These are phyloP conservation scores for Secale cereale DNA, from an alignment of 176 grass and related monocot species.

Conservation along the genomic window DNA sequence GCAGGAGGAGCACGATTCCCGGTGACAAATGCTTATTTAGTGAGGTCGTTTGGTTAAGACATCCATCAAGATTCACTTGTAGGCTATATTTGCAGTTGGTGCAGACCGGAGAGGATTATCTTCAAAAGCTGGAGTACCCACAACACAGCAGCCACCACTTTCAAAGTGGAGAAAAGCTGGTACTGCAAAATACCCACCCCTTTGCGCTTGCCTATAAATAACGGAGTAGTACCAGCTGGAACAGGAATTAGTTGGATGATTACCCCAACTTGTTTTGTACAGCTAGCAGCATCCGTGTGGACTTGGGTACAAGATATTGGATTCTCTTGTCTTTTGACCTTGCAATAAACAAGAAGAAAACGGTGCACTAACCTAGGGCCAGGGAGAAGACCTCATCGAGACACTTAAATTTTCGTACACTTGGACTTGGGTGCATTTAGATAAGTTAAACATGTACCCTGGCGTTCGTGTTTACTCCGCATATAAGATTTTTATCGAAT, in stretches of 20 bases:
- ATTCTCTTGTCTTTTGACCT: conserved; percentile 62
- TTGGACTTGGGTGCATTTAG: conserved; percentile 21
- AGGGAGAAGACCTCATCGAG: conserved; percentile 27
- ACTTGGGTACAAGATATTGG: conserved; percentile 48
- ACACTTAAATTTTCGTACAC: conserved; percentile 25
- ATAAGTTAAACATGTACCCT: not conserved
- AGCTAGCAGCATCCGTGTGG: conserved; percentile 11
- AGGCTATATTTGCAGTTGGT: not conserved
- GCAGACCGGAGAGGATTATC: not conserved
- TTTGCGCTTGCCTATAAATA: conserved; percentile 10
- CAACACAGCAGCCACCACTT: conserved; percentile 7
- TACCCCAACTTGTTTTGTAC: conserved; percentile 10
- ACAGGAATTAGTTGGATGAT: not conserved
- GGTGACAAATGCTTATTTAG: conserved; percentile 9
- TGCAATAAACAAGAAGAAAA: conserved; percentile 35
- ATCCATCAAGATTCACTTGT: not conserved
- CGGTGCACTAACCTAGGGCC: conserved; percentile 12
- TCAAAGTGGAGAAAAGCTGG: not conserved
- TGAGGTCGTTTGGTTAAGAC: not conserved
- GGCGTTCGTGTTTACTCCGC: too few species aligned
- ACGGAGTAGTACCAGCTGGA: not conserved
- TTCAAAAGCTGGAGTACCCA: not conserved
- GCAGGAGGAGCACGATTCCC: conserved; percentile 19
- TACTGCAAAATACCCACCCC: not conserved
- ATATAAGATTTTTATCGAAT: too few species aligned